Evolutionary conservation across 257 asterid species (phyloP).

Genomic region (Solanum dulcamara): DNA sequence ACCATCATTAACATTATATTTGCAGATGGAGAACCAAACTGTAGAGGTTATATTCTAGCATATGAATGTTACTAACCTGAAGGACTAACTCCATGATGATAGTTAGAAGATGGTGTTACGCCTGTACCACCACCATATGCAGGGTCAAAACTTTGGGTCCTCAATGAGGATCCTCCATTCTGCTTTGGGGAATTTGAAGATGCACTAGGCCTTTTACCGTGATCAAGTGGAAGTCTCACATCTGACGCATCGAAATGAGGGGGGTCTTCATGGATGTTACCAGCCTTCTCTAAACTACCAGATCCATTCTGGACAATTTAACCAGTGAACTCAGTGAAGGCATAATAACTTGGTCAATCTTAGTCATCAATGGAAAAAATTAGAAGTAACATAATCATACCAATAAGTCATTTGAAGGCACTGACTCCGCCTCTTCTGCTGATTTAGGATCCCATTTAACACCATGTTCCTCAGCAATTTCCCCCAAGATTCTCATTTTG

Average conservation of each 20-base stretch:
- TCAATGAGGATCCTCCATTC: constrained; percentile 26
- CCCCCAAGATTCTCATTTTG: constrained; percentile 48
- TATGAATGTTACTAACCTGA: constrained; percentile 27
- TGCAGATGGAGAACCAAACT: neutral
- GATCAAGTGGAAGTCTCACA: constrained; percentile 25
- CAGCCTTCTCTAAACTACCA: constrained; percentile 30
- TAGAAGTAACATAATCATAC: constrained; percentile 23
- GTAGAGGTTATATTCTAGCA: neutral
- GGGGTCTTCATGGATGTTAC: constrained; percentile 25
- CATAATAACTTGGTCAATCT: neutral
- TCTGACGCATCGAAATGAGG: constrained; percentile 20
- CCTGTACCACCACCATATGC: constrained; percentile 20
- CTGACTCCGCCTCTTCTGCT: constrained; percentile 32
- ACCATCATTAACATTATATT: neutral
- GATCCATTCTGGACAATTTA: constrained; percentile 51
- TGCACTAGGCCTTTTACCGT: constrained; percentile 14
- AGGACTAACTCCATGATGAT: constrained; percentile 29
- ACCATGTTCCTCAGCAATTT: constrained; percentile 75
- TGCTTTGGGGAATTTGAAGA: constrained; percentile 20
- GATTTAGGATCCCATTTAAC: constrained; percentile 70
- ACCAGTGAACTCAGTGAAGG: neutral
- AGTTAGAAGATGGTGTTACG: constrained; percentile 5
- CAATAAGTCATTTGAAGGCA: constrained; percentile 46
- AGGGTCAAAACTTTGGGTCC: constrained; percentile 18
- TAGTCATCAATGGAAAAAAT: neutral